Evolutionary conservation across 352 stramenopile genomes (phyloP), one percentile per base, ranked within the genome.

Genomic region (Stramenopiles sp.): DNA sequence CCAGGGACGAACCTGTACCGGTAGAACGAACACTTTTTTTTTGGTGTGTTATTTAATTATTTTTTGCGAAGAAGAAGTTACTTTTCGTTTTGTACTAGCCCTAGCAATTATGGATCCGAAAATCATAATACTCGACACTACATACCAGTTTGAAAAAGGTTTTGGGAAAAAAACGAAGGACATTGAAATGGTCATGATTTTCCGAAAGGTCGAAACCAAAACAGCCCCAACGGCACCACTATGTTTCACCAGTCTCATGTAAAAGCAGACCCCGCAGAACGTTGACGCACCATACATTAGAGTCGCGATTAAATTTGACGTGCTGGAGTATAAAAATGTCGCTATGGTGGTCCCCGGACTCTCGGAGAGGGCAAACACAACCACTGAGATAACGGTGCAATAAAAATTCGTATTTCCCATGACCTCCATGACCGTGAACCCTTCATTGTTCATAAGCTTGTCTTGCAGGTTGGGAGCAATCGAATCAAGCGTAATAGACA

Each of bases 361-460:
- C 25, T 53, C 43, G 12, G 43, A 53, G 43, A 25, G 12, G 43
- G 25, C 25, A 25, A 53, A 53, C 12, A 53, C 43, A 18, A 53
- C 43, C 12, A 53, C 12, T 53, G 12, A 12, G 25, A 53, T 53
- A 53, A 25, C 43, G 43, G 12, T 53, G 12, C 12, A 53, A 53
- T 53, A 53, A 53, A 53, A 53, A 25, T 53, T 53, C 12, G 43
- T 53, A 25, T 53, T 53, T 53, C 43, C 43, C 43, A 53, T 53
- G 25, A 25, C 25, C 12, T 53, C 12, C 12, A 53, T 12, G 25
- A 25, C 12, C 12, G 43, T 18, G 25, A 18, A 25, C 43, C 43
- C 43, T n/a, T n/a, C n/a, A 53, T 53, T 53, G 12, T 53, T 53
- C 43, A 53, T 53, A 12, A 53, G 12, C 43, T 25, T 53, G 12